phyloP scores from a whole-genome alignment of 352 stramenopile species.

The Pythium phragmiticola region DNA sequence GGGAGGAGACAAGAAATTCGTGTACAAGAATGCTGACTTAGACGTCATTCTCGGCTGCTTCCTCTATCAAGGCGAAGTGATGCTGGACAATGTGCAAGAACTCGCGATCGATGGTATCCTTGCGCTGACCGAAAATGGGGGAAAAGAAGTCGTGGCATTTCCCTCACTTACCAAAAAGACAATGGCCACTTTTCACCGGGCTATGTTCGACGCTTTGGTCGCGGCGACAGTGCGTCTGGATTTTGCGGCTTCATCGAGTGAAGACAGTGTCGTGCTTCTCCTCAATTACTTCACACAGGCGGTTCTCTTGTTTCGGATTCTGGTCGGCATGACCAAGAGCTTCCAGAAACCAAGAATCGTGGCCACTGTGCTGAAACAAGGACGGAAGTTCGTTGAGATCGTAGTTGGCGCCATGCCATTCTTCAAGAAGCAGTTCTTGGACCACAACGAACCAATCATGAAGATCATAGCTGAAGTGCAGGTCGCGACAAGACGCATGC shows the following conservation, averaged over 20 bases:
- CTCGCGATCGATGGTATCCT: slow-evolving; percentile 45
- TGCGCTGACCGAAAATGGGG: slow-evolving; percentile 37
- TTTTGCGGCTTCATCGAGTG: slow-evolving; percentile 18
- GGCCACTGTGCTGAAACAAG: slow-evolving; percentile 49
- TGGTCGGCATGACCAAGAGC: slow-evolving; percentile 58
- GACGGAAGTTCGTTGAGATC: slow-evolving; percentile 52
- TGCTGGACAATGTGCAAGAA: slow-evolving; percentile 49
- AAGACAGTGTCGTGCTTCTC: slow-evolving; percentile 30
- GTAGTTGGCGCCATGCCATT: slow-evolving; percentile 56
- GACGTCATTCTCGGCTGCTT: slow-evolving; percentile 40
- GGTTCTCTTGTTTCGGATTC: slow-evolving; percentile 60
- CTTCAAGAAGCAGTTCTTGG: slow-evolving; percentile 47
- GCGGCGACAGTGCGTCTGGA: slow-evolving; percentile 39
- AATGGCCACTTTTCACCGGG: slow-evolving; percentile 41
- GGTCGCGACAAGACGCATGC: slow-evolving; percentile 56
- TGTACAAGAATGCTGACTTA: slow-evolving; percentile 40
- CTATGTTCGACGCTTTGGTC: slow-evolving; percentile 50
- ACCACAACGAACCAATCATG: slow-evolving; percentile 47
- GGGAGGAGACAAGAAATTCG: slow-evolving; percentile 35
- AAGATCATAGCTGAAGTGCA: slow-evolving; percentile 57
- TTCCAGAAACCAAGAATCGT: slow-evolving; percentile 53
- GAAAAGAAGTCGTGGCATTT: slow-evolving; percentile 18
- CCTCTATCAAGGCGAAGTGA: slow-evolving; percentile 35
- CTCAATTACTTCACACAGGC: slow-evolving; percentile 55
- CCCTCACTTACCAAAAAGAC: slow-evolving; percentile 62